Base-by-base conservation (phyloP, 2,329 filamentous ascomycete species). In the Botryotinia narcissicola region DNA sequence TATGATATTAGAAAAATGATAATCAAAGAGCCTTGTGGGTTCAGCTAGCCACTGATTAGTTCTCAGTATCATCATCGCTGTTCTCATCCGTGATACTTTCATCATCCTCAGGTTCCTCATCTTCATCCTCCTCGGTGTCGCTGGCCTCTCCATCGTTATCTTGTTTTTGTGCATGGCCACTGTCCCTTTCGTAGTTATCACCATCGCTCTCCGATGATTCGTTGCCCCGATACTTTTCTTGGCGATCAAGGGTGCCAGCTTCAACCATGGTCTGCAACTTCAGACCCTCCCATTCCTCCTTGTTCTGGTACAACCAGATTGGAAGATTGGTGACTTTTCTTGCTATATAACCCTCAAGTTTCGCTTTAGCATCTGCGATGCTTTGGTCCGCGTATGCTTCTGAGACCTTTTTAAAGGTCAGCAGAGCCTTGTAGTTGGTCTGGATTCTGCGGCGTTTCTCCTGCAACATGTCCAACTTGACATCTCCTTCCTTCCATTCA, bases 1-100 rank as follows among this genome's bases (percentile, higher is more conserved):
- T 12, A 18, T 10, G 14, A 20, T 60, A 10, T 22, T 0, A 18
- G 1, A 1, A 29, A 29, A 8, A 1, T 3, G 5, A 16, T 29
- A 0, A 1, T 54, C 12, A 10, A 35, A 59, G 18, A 25, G 9
- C 18, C 32, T 7, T 14, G 1, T 35, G 4, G 1, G 0, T 35
- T 60, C 9, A 35, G 57, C 25, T 29, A 16, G n/a, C n/a, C 25
- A 6, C n/a, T 57, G 3, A 1, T 57, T 9, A 60, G 0, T 61
- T 1, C 12, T 40, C 35, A 14, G 12, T 4, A 35, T 62, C 35
- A 7, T 42, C 25, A 1, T 42, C 60, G 16, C 60, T 62, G 16
- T 62, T 44, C 4, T 44, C 61, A 0, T 63, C n/a, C 7, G 18
- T 18, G 9, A 63, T 63, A 2, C 16, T 8, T 3, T 63, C 25